Evolutionary conservation across 495 filamentous ascomycete species (phyloP).

Genomic region (Lichina pygmaea): DNA sequence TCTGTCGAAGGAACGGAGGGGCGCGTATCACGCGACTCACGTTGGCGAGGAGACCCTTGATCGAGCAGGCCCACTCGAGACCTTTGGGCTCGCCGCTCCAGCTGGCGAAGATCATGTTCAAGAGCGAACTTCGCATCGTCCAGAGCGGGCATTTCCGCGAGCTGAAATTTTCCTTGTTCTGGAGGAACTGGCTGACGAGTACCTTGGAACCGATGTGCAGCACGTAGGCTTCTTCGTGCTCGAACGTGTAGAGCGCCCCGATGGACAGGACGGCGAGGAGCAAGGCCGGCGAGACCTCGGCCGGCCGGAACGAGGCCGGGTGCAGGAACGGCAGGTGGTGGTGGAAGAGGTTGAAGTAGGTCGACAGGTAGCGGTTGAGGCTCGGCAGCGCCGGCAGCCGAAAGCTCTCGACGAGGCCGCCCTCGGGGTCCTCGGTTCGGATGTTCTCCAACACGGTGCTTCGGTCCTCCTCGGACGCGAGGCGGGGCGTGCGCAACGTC

Average conservation of each 20-base stretch:
- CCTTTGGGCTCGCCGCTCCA: constrained; percentile 98
- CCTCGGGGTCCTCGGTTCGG: constrained; percentile 46
- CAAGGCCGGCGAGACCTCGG: constrained; percentile 48
- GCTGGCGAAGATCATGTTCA: constrained; percentile 98
- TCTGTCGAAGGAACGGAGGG: neutral
- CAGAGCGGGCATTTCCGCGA: constrained; percentile 94
- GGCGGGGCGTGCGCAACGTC: constrained; percentile 12
- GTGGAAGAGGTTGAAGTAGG: constrained; percentile 93
- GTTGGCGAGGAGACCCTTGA: constrained; percentile 89
- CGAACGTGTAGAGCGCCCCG: constrained; percentile 86
- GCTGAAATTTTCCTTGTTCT: constrained; percentile 95
- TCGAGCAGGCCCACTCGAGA: constrained; percentile 93
- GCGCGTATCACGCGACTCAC: constrained; percentile 11
- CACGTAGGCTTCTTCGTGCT: constrained; percentile 84
- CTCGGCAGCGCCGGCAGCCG: constrained; percentile 51
- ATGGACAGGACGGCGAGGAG: constrained; percentile 85
- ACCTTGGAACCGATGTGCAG: constrained; percentile 96
- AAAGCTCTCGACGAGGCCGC: constrained; percentile 68
- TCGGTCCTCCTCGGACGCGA: constrained; percentile 50
- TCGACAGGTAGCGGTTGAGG: constrained; percentile 72
- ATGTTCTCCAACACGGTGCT: constrained; percentile 67
- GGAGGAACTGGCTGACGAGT: constrained; percentile 83
- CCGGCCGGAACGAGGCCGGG: constrained; percentile 68
- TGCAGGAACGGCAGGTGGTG: constrained; percentile 93
- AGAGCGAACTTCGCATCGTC: constrained; percentile 85